phyloP scores from a whole-genome alignment of 1,139 yeast genomes.

The Pichia sp. region DNA sequence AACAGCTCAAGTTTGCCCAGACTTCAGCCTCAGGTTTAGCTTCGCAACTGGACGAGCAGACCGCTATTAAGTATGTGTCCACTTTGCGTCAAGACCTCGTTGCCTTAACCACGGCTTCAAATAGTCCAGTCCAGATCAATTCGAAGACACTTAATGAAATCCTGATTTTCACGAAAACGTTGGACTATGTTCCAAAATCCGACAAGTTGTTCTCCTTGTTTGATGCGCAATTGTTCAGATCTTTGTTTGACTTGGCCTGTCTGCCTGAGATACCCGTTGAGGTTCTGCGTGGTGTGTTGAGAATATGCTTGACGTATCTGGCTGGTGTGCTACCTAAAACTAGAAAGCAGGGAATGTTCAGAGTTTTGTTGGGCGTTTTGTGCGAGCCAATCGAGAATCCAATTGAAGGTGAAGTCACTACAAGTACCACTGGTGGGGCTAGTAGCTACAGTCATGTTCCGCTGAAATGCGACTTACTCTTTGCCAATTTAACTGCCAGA shows the following conservation, averaged over 20 bases:
- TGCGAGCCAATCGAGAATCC: slow-evolving; percentile 8
- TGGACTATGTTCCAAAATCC: slow-evolving; percentile 44
- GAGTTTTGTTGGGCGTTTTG: slow-evolving; percentile 34
- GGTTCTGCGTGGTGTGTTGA: slow-evolving; percentile 46
- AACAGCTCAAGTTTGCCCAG: slow-evolving; percentile 19
- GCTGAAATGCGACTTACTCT: slow-evolving; percentile 36
- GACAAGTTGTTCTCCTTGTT: slow-evolving; percentile 39
- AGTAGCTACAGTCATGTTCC: not conserved
- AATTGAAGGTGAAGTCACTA: not conserved
- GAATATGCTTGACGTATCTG: slow-evolving; percentile 42
- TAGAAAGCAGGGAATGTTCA: slow-evolving; percentile 37
- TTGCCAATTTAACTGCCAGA: slow-evolving; percentile 21
- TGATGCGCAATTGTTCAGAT: slow-evolving; percentile 41
- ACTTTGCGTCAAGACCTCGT: slow-evolving; percentile 12
- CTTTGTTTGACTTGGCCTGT: slow-evolving; percentile 28
- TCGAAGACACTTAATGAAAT: slow-evolving; percentile 39
- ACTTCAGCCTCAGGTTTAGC: not conserved
- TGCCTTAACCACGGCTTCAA: not conserved
- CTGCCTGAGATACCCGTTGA: slow-evolving; percentile 35
- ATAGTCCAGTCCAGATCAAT: not conserved
- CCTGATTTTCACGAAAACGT: slow-evolving; percentile 49
- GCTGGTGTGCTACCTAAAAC: slow-evolving; percentile 44
- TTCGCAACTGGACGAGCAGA: slow-evolving; percentile 22
- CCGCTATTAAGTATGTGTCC: slow-evolving; percentile 20
- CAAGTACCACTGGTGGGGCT: not conserved